Conservation (phyloP, 1,284 basidiomycete genomes). For the Ceratobasidium sp. region DNA sequence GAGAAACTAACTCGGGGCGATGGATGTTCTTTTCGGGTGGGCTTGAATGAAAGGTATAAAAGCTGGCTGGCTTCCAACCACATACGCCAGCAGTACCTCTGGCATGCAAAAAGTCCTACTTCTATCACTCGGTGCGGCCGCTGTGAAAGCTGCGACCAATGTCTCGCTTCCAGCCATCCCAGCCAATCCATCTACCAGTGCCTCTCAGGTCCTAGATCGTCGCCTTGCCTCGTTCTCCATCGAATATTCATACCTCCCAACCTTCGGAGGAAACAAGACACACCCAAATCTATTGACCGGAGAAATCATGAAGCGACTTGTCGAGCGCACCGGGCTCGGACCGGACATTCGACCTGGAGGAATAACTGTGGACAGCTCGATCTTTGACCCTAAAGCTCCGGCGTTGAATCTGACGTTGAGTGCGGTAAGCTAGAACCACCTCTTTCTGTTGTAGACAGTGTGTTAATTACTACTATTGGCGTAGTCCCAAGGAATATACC, state of each 20-base stretch:
- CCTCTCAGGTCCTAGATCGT: slow-evolving; percentile 52
- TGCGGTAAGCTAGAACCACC: slow-evolving; percentile 46
- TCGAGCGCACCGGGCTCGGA: slow-evolving; percentile 53
- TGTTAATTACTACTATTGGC: slow-evolving; percentile 11
- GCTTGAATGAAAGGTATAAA: background rate
- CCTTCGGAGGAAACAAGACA: slow-evolving; percentile 53
- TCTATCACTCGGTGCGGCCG: slow-evolving; percentile 1
- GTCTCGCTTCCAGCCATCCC: slow-evolving; percentile 24
- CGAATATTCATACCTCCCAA: slow-evolving; percentile 53
- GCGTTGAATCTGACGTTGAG: slow-evolving; percentile 51
- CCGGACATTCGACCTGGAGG: slow-evolving; percentile 55
- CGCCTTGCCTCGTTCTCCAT: slow-evolving; percentile 54
- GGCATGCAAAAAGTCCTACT: slow-evolving; percentile 4
- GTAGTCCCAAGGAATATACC: slow-evolving; percentile 53
- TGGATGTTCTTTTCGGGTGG: background rate
- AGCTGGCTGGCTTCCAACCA: background rate
- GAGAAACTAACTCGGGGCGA: background rate
- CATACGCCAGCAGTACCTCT: background rate
- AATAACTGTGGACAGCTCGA: slow-evolving; percentile 55
- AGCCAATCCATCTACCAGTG: slow-evolving; percentile 20
- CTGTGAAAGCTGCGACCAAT: slow-evolving; percentile 7
- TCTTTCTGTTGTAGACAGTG: background rate
- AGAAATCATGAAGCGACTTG: slow-evolving; percentile 52
- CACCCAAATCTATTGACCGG: slow-evolving; percentile 53
- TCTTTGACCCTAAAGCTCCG: slow-evolving; percentile 50